Evolutionary conservation across 176 grass and related monocot genomes (phyloP).

Genomic region (Eleusine coracana): DNA sequence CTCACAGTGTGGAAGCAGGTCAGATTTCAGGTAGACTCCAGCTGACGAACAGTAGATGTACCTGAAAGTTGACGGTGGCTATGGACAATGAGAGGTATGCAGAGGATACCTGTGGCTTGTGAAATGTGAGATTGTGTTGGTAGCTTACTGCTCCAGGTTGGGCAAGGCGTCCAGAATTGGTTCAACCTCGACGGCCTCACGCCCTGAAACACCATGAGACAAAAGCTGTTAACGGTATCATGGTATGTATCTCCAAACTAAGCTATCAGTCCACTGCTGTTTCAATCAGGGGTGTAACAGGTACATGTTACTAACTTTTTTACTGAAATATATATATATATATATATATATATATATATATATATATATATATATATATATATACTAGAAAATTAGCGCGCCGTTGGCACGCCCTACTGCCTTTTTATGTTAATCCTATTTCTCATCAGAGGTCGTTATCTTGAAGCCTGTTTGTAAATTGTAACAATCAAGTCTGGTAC

Average conservation of each 20-base stretch:
- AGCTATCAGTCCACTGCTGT: background rate
- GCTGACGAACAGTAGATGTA: slow-evolving; percentile 97
- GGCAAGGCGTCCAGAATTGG: slow-evolving; percentile 89
- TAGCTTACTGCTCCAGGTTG: slow-evolving; percentile 87
- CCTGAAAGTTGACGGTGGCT: slow-evolving; percentile 44
- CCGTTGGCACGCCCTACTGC: no score
- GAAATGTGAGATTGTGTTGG: background rate
- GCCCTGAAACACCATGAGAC: slow-evolving; percentile 53
- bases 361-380: no score
- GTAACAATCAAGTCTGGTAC: no score
- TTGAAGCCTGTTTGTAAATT: no score
- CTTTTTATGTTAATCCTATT: no score
- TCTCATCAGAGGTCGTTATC: no score
- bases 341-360: no score
- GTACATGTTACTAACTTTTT: background rate
- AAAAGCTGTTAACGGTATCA: background rate
- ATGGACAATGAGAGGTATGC: background rate
- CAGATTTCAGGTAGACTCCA: slow-evolving; percentile 93
- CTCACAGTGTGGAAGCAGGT: slow-evolving; percentile 86
- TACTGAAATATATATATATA: slow-evolving; percentile 1
- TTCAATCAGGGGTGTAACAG: background rate
- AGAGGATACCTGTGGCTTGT: background rate
- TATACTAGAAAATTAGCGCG: no score
- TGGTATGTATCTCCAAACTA: background rate
- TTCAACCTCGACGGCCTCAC: slow-evolving; percentile 70